A percentile compares a stretch with the other conserved stretches of the same genome.
phyloP scores from a whole-genome alignment of 306 rosid species.

The Trifolium subterraneum region DNA sequence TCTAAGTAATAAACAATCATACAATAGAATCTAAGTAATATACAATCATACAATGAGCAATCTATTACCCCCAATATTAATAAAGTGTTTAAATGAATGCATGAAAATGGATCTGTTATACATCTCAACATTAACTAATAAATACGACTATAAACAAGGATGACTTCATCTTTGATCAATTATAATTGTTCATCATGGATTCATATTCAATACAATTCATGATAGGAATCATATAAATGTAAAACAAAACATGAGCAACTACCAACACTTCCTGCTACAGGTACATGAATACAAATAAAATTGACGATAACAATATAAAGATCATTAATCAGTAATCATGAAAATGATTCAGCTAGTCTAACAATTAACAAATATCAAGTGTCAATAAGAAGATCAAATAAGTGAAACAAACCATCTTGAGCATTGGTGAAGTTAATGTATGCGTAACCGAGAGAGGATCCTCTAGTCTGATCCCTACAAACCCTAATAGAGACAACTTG shows the following conservation, averaged over 20 bases:
- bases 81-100: background rate
- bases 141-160: background rate
- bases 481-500: conserved; percentile 69
- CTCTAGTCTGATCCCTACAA: conserved; percentile 72
- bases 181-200: background rate
- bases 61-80: background rate
- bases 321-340: background rate
- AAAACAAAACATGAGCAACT: too few relatives aligned
- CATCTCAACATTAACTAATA: background rate
- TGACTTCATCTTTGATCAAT: background rate
- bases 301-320: background rate
- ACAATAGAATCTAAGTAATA: too few relatives aligned
- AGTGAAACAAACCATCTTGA: conserved; percentile 62
- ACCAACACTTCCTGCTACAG: too few relatives aligned
- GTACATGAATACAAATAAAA: background rate
- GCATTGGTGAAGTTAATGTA: conserved; percentile 69
- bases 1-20: background rate
- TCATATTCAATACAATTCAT: conserved; percentile 4
- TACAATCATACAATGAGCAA: background rate
- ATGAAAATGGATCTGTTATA: background rate
- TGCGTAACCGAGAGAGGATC: conserved; percentile 81
- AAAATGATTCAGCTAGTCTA: background rate
- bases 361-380: background rate
- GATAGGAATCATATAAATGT: background rate
- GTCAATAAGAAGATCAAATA: background rate